phyloP scores from a whole-genome alignment of 192 early-diverging fungal species.

The Backusella luteola region DNA sequence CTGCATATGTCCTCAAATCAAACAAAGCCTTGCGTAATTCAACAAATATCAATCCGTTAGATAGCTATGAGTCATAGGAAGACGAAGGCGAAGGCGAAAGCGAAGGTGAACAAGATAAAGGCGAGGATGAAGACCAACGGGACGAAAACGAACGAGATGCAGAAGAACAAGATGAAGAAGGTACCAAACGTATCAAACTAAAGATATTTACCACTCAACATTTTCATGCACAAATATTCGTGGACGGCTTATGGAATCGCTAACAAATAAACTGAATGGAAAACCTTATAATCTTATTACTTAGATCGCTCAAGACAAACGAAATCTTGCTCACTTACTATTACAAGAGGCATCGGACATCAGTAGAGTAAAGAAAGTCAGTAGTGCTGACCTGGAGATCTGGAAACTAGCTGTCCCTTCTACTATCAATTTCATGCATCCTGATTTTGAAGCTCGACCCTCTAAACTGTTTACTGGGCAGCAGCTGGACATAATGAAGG shows the following conservation, averaged over 20 bases:
- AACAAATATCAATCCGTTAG: background rate
- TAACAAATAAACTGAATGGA: conserved; percentile 6
- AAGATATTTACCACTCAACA: too few relatives aligned
- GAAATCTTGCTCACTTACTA: conserved; percentile 8
- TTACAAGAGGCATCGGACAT: conserved; percentile 15
- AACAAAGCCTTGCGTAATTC: conserved; percentile 10
- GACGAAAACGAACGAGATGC: too few relatives aligned
- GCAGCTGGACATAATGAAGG: conserved; percentile 1
- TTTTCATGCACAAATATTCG: too few relatives aligned
- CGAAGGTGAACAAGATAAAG: too few relatives aligned
- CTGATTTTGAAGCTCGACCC: background rate
- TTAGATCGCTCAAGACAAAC: conserved; percentile 5
- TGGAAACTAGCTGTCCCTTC: conserved; percentile 8
- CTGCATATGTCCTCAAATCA: conserved; percentile 8
- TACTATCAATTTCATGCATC: conserved; percentile 10
- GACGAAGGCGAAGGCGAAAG: too few relatives aligned
- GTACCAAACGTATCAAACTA: too few relatives aligned
- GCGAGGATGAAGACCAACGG: too few relatives aligned
- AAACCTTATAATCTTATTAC: conserved; percentile 14
- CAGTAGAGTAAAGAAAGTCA: conserved; percentile 10
- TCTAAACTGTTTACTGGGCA: conserved; percentile 15
- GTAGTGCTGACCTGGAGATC: background rate
- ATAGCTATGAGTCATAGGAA: background rate
- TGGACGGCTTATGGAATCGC: too few relatives aligned
- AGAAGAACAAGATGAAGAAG: too few relatives aligned